Evolutionary conservation across 148 eudicot species (phyloP).

Genomic region (Pharnaceum exiguum): DNA sequence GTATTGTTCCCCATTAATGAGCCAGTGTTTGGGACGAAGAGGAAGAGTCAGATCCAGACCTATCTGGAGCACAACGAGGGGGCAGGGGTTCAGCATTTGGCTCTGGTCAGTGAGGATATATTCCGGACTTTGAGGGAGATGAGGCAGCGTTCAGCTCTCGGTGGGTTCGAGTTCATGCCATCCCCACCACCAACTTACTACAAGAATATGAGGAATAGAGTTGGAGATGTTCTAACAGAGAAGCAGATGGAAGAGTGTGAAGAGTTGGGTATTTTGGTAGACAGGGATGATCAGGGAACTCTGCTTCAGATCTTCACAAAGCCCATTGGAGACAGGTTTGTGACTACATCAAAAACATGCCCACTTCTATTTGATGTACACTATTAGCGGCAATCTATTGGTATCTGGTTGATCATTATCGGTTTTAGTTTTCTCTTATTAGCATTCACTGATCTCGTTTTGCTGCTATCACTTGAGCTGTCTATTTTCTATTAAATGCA

Average conservation of each 20-base stretch:
- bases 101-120: conserved; percentile 66
- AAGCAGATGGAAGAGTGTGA: conserved; percentile 87
- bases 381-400: too few relatives aligned
- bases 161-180: conserved; percentile 98
- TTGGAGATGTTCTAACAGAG: conserved; percentile 58
- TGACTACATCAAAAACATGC: neutral
- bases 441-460: too few relatives aligned
- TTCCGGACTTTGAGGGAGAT: conserved; percentile 79
- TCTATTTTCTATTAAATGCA: too few relatives aligned
- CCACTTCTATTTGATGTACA: neutral
- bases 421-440: too few relatives aligned
- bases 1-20: conserved; percentile 82
- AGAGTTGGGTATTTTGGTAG: conserved; percentile 88
- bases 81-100: conserved; percentile 88
- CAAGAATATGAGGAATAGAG: conserved; percentile 59
- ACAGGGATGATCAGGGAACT: conserved; percentile 92
- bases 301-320: conserved; percentile 90
- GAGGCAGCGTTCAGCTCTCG: conserved; percentile 69
- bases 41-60: conserved; percentile 95
- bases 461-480: too few relatives aligned
- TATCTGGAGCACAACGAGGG: conserved; percentile 96
- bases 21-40: conserved; percentile 77
- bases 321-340: conserved; percentile 90
- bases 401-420: too few relatives aligned
- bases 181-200: conserved; percentile 90